Base-by-base conservation (phyloP, 306 rosid species). In the Quercus rubra region DNA sequence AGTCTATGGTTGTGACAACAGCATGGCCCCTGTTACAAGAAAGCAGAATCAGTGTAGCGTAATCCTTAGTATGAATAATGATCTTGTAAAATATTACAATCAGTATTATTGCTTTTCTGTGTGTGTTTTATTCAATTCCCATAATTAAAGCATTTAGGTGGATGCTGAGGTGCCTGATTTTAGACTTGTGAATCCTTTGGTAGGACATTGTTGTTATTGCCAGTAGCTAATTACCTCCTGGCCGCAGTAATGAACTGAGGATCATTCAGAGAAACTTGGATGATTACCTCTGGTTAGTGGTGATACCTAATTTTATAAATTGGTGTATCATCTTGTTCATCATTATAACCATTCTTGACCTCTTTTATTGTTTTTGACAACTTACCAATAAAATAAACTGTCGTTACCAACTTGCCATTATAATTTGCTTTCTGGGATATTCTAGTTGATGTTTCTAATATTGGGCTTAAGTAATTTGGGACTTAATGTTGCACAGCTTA, bases 401-500 rank as follows among this genome's bases (percentile, higher is more conserved):
- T 35, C 6, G 8, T 35, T 35, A 8, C 41, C 41, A 35, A 35
- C 8, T 35, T 35, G 54, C 66, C 57, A 73, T 67, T 28, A 66
- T 73, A 64, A 63, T 56, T 55, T 43, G 57, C 51, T 74, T 66
- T 72, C 55, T 55, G 56, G 54, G 28, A 52, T 73, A 52, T 73
- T 25, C 35, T 27, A 23, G 74, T 5, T 58, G 25, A 55, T 31
- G 20, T 52, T 19, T 70, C 64, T 61, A 56, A 70, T 41, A 3
- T 33, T 78, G 43, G 68, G 20, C 27, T 72, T 3, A 21, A 74
- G 13, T 25, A 38, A 59, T 25, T 77, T 73, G 68, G 62, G 55
- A 81, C 84, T 41, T 85, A 73, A 49, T 86, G 72, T 75, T 83
- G 70, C 68, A 69, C 92, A 95, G 99, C 89, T 95, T 64, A 87